Conservation (phyloP, 495 filamentous ascomycete genomes). For the Trichoderma reesei region DNA sequence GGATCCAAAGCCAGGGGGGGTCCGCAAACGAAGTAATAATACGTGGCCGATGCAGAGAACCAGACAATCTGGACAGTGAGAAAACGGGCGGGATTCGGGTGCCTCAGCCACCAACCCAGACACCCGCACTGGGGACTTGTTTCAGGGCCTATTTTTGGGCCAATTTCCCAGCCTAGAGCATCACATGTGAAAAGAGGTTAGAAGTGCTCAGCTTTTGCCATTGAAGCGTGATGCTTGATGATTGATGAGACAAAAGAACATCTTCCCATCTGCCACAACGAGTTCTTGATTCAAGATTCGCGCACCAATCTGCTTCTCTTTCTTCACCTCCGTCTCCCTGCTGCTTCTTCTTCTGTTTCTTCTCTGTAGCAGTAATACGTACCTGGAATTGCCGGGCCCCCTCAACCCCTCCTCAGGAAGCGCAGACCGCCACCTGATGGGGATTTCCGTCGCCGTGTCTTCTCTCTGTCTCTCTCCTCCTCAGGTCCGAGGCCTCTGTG, state of each 20-base stretch:
- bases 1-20: background rate
- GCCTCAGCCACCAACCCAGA: background rate
- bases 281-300: background rate
- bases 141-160: no score
- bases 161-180: background rate
- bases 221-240: no score
- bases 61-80: background rate
- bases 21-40: background rate
- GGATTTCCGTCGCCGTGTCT: background rate
- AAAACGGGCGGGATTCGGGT: background rate
- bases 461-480: background rate
- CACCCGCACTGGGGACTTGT: no score
- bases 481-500: background rate
- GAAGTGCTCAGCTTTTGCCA: no score
- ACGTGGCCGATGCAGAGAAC: background rate
- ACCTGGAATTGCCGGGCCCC: background rate
- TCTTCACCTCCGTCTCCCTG: background rate
- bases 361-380: background rate
- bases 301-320: background rate
- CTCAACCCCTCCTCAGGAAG: background rate
- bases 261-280: no score
- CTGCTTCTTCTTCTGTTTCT: background rate
- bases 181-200: background rate
- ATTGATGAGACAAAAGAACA: no score
- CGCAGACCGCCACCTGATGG: background rate